Percentiles rank a stretch among this genome's conserved stretches.
phyloP scores from a whole-genome alignment of 2,329 filamentous ascomycete genomes.

The Trichothecium roseum region DNA sequence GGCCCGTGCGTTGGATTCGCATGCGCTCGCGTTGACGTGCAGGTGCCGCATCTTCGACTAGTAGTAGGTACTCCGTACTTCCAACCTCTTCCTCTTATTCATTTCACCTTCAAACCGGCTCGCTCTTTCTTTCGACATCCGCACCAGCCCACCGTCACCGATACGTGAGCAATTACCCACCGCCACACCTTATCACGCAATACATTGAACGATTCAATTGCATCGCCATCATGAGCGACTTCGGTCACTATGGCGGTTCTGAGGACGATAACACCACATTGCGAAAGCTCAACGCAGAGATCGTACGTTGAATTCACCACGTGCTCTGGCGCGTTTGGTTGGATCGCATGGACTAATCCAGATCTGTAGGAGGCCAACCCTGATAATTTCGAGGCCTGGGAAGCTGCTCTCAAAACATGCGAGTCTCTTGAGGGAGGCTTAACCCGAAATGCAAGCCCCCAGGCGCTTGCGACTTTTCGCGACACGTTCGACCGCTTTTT shows the following conservation, averaged over 20 bases:
- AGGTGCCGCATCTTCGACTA: constrained; percentile 1
- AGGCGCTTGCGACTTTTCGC: constrained; percentile 79
- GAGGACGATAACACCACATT: constrained; percentile 79
- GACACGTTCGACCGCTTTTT: constrained; percentile 88
- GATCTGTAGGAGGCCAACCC: constrained; percentile 50
- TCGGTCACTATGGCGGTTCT: constrained; percentile 56
- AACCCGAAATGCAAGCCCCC: constrained; percentile 91
- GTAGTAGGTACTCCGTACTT: not conserved
- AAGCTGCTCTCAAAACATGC: constrained; percentile 75
- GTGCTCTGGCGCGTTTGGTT: constrained; percentile 1
- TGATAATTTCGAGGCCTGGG: constrained; percentile 92
- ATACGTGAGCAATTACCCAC: no score
- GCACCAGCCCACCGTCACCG: no score
- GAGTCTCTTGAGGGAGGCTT: constrained; percentile 85
- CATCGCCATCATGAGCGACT: constrained; percentile 52
- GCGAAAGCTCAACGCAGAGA: constrained; percentile 64
- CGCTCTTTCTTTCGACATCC: not conserved
- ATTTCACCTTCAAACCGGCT: not conserved
- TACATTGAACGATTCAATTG: constrained; percentile 4
- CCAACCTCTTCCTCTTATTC: not conserved
- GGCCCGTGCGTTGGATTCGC: no score
- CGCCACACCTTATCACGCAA: no score
- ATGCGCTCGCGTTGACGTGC: no score
- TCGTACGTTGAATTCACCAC: constrained; percentile 48
- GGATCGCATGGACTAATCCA: constrained; percentile 3